Evolutionary conservation across 805 yeast genomes (phyloP).

Genomic region (Suhomyces faveliae): DNA sequence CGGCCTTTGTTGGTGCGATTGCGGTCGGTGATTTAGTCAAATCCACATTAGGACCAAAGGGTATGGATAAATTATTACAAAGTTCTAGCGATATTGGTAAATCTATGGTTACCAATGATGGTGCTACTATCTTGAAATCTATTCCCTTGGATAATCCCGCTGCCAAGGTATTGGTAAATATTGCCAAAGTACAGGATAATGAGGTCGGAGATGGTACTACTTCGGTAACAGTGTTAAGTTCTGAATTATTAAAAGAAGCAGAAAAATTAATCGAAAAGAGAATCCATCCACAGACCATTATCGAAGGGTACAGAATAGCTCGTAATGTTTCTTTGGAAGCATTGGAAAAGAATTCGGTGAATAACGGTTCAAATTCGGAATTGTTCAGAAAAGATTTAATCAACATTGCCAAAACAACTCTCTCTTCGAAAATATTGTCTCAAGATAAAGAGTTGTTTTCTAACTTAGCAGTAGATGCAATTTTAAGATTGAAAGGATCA

Average conservation of each 20-base stretch:
- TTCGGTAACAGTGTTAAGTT: slow-evolving; percentile 86
- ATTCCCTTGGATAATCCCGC: slow-evolving; percentile 98
- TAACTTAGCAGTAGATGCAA: slow-evolving; percentile 89
- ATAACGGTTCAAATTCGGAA: slow-evolving; percentile 58
- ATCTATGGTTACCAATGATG: slow-evolving; percentile 91
- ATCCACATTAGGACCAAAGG: slow-evolving; percentile 94
- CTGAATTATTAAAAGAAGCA: slow-evolving; percentile 92
- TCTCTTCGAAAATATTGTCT: slow-evolving; percentile 89
- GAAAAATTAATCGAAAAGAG: slow-evolving; percentile 87
- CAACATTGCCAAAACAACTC: slow-evolving; percentile 88
- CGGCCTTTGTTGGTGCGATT: slow-evolving; percentile 97
- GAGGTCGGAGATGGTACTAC: slow-evolving; percentile 99
- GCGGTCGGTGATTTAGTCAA: slow-evolving; percentile 98
- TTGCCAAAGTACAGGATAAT: slow-evolving; percentile 94
- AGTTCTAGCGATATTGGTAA: slow-evolving; percentile 72
- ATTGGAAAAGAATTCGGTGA: slow-evolving; percentile 73
- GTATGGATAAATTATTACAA: slow-evolving; percentile 94
- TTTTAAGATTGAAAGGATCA: slow-evolving; percentile 80
- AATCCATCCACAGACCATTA: slow-evolving; percentile 97
- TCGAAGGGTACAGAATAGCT: slow-evolving; percentile 93
- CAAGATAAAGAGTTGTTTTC: slow-evolving; percentile 93
- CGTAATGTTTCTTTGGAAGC: slow-evolving; percentile 78
- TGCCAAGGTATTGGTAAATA: slow-evolving; percentile 91
- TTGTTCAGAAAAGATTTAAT: slow-evolving; percentile 73
- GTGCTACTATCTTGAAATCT: slow-evolving; percentile 92